Evolutionary conservation across 192 early-diverging fungal genomes (phyloP).

Genomic region (Coemansia sp.): DNA sequence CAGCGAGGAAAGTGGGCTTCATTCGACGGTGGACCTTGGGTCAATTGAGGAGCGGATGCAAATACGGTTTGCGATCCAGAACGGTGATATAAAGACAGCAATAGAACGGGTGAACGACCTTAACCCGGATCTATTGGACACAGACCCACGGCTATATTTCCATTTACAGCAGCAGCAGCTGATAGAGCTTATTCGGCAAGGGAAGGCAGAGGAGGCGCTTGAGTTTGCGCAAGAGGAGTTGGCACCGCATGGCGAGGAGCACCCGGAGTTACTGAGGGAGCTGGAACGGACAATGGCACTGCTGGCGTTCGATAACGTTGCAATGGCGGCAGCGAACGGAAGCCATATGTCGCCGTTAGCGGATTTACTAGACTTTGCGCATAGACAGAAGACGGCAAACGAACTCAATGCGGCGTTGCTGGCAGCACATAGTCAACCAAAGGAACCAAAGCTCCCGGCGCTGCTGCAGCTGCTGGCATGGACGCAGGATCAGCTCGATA

Average conservation of each 20-base stretch:
- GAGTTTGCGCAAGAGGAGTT: constrained; percentile 97
- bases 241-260: constrained; percentile 96
- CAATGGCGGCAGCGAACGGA: constrained; percentile 1
- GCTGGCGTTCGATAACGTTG: constrained; percentile 83
- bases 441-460: constrained; percentile 90
- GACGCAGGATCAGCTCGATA: constrained; percentile 91
- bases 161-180: constrained; percentile 96
- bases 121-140: constrained; percentile 97
- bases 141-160: constrained; percentile 91
- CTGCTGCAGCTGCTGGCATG: constrained; percentile 91
- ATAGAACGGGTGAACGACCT: constrained; percentile 98
- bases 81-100: constrained; percentile 86
- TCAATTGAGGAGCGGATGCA: constrained; percentile 95
- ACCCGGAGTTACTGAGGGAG: constrained; percentile 92
- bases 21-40: constrained; percentile 76
- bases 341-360: constrained; percentile 63
- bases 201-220: constrained; percentile 78
- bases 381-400: constrained; percentile 88
- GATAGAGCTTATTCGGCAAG: constrained; percentile 90
- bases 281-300: constrained; percentile 96
- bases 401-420: constrained; percentile 95
- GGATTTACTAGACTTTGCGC: constrained; percentile 82
- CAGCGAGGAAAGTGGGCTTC: constrained; percentile 79
- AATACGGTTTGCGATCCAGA: constrained; percentile 89
- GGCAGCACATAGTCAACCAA: constrained; percentile 85